Base-by-base conservation (phyloP, 306 rosid species). In the Erythrophleum fordii region DNA sequence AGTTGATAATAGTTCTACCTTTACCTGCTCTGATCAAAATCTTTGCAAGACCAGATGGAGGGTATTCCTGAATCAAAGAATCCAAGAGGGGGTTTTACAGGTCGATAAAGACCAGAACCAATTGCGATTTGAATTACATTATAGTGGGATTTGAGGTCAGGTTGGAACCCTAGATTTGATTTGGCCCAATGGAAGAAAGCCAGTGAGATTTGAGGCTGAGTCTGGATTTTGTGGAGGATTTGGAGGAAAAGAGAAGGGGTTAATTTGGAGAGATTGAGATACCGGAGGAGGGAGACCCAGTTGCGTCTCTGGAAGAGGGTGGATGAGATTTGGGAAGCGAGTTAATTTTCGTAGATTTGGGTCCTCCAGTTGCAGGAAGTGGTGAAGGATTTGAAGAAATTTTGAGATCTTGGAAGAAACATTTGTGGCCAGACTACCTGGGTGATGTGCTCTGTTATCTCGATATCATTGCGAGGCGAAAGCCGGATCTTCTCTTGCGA, bases 311-410 rank as follows among this genome's bases (percentile, higher is more conserved):
- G 89, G 35, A 88, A 29, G 67, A 88, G 87, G 49, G 83, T 66
- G 51, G 80, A 77, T 20, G 89, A 85, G 78, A 88, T 46, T 83
- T 83, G 82, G 75, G 78, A 80, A 41, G 89, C 86, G n/a, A 88
- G 61, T 23, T 80, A 89, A 26, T 79, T 69, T 77, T 81, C 83
- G 10, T 83, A 75, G 80, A 85, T 17, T 65, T 83, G 83, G 78
- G 64, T 77, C 68, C 89, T 83, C 91, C 91, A 88, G 17, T 45
- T 16, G 48, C 14, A 44, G 14, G 82, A 70, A 61, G 69, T 23
- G 11, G 88, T 55, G 17, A 77, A 77, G 35, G 80, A 18, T 68
- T 78, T 83, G 61, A 60, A 35, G 39, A 75, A 53, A 37, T 29
- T 75, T 25, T 26, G 77, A n/a, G n/a, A 44, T 59, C 72, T 82